Evolutionary conservation across 805 yeast species (phyloP).

Genomic region (Nakazawaea pomicola): DNA sequence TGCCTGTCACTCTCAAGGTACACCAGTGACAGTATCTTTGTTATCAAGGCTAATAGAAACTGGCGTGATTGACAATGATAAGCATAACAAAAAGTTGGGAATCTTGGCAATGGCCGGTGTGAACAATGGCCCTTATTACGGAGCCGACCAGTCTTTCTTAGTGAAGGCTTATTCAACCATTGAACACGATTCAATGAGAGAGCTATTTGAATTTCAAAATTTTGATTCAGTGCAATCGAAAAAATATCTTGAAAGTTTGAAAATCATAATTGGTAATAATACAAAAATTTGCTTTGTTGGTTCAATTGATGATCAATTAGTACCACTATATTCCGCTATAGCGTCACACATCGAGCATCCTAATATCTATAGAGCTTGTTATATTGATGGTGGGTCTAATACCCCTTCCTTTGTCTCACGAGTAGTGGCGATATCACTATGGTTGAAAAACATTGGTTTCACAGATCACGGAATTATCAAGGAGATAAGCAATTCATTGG

Average conservation of each 20-base stretch:
- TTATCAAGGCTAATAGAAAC: conserved; percentile 68
- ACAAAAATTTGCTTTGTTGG: conserved; percentile 82
- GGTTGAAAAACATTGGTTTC: conserved; percentile 68
- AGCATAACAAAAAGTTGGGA: conserved; percentile 47
- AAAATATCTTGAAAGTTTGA: conserved; percentile 62
- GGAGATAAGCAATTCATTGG: conserved; percentile 73
- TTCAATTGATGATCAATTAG: conserved; percentile 88
- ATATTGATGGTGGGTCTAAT: conserved; percentile 75
- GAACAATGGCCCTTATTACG: conserved; percentile 90
- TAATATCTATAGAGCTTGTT: conserved; percentile 82
- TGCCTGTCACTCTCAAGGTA: conserved; percentile 95
- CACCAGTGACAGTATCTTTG: conserved; percentile 81
- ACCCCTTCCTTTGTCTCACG: conserved; percentile 77
- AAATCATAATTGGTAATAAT: conserved; percentile 59
- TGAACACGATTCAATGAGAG: conserved; percentile 82
- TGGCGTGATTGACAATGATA: conserved; percentile 39
- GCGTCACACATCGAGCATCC: conserved; percentile 86
- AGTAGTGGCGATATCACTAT: conserved; percentile 68
- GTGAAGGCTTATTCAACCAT: conserved; percentile 87
- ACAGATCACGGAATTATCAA: conserved; percentile 83
- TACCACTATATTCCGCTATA: conserved; percentile 84
- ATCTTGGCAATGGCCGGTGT: conserved; percentile 94
- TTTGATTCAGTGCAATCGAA: conserved; percentile 67
- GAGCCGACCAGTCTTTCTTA: conserved; percentile 77
- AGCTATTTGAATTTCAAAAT: conserved; percentile 83